These are phyloP conservation scores for Cryptococcus sp. DNA, from an alignment of 1,284 basidiomycete species.

Conservation along the genomic window DNA sequence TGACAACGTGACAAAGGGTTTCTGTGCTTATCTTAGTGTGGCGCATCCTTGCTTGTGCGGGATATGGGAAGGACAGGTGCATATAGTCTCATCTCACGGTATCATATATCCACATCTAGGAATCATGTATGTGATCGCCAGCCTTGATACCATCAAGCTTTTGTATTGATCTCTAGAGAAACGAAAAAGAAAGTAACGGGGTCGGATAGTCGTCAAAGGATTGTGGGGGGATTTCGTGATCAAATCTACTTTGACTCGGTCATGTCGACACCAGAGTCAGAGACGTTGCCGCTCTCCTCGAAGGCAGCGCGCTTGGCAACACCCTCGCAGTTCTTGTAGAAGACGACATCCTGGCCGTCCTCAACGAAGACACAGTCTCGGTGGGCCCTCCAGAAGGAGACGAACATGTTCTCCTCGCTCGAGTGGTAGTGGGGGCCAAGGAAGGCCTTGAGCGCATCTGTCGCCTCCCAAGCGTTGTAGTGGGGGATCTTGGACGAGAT, in stretches of 20 bases:
- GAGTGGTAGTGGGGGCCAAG: slow-evolving; percentile 63
- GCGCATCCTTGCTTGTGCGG: too few species aligned
- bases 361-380: slow-evolving; percentile 65
- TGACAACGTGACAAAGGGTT: too few species aligned
- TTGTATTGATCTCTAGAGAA: too few species aligned
- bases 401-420: slow-evolving; percentile 58
- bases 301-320: slow-evolving; percentile 69
- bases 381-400: slow-evolving; percentile 57
- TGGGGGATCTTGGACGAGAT: slow-evolving; percentile 92
- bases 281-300: slow-evolving; percentile 62
- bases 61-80: too few species aligned
- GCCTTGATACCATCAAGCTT: too few species aligned
- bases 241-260: slow-evolving; percentile 39
- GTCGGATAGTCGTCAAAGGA: too few species aligned
- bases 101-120: too few species aligned
- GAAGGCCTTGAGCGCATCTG: slow-evolving; percentile 79
- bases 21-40: too few species aligned
- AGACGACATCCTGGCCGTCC: slow-evolving; percentile 85
- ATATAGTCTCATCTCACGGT: too few species aligned
- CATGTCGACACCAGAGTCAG: slow-evolving; percentile 85
- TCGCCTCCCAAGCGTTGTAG: slow-evolving; percentile 80
- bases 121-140: too few species aligned
- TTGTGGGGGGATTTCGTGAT: too few species aligned
- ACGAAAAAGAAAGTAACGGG: too few species aligned
- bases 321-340: slow-evolving; percentile 86